phyloP scores from a whole-genome alignment of 169 alveolate species.

The Plasmodium knowlesi region DNA sequence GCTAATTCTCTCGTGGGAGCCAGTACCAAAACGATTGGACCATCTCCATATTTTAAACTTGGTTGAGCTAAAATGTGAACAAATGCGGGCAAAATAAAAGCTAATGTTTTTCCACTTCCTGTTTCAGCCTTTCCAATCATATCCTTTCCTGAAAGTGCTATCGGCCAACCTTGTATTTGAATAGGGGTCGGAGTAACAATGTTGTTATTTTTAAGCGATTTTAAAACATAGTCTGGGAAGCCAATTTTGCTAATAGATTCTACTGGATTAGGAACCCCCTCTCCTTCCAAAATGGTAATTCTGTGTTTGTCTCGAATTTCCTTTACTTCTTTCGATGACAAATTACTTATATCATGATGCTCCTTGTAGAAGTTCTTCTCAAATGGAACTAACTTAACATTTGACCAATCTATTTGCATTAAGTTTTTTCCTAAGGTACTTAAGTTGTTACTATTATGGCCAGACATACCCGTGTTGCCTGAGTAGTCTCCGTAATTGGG shows the following conservation, averaged over 20 bases:
- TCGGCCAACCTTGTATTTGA: constrained; percentile 97
- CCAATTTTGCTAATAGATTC: constrained; percentile 91
- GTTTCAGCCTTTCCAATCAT: constrained; percentile 99
- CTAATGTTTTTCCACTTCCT: constrained; percentile 99
- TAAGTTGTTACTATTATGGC: constrained; percentile 10
- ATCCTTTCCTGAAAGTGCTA: constrained; percentile 95
- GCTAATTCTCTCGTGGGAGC: constrained; percentile 99
- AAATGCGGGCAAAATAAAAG: constrained; percentile 96
- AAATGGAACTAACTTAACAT: constrained; percentile 89
- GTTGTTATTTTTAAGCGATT: constrained; percentile 88
- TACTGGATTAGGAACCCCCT: constrained; percentile 93
- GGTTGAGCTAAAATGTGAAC: constrained; percentile 95
- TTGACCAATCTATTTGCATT: constrained; percentile 89
- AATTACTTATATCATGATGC: constrained; percentile 88
- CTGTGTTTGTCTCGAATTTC: constrained; percentile 87
- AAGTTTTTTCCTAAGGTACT: constrained; percentile 85
- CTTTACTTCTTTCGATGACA: constrained; percentile 89
- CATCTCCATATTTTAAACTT: constrained; percentile 93
- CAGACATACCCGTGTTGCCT: not conserved
- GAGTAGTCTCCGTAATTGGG: constrained; percentile 32
- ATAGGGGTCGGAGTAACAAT: constrained; percentile 96
- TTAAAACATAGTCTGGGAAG: constrained; percentile 94
- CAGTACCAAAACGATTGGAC: constrained; percentile 97
- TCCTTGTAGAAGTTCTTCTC: constrained; percentile 95
- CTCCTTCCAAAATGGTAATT: constrained; percentile 91